phyloP scores from a whole-genome alignment of 768 basidiomycete genomes.

The Hypholoma fasciculare region DNA sequence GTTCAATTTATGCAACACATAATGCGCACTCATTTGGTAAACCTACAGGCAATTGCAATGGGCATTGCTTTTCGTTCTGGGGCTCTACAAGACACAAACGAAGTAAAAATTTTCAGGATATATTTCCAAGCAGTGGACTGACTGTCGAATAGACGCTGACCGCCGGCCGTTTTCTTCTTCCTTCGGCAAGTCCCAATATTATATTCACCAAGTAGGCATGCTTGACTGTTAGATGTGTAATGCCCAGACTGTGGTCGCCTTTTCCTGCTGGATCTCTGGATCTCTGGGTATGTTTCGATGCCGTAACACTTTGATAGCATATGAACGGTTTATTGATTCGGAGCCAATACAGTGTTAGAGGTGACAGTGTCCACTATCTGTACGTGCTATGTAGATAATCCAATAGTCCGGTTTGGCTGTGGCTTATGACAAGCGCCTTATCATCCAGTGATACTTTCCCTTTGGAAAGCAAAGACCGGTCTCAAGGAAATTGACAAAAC shows the following conservation, averaged over 20 bases:
- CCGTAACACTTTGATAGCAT: too few relatives aligned
- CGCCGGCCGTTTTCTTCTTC: constrained; percentile 26
- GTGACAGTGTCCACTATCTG: constrained; percentile 1
- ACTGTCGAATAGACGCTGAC: constrained; percentile 19
- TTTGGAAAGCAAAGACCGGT: constrained; percentile 40
- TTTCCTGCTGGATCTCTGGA: constrained; percentile 47
- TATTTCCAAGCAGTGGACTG: background rate
- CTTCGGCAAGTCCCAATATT: constrained; percentile 24
- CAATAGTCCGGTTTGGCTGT: background rate
- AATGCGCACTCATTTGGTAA: background rate
- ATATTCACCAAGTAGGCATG: background rate
- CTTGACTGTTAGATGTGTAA: background rate
- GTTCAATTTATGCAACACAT: background rate
- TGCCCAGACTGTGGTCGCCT: constrained; percentile 37
- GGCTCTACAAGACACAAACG: constrained; percentile 20
- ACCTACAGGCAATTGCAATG: constrained; percentile 27
- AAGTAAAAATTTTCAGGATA: constrained; percentile 17
- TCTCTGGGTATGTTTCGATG: constrained; percentile 31
- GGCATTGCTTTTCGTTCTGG: constrained; percentile 23
- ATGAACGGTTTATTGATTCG: background rate
- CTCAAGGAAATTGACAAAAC: constrained; percentile 38
- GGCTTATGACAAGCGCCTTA: too few relatives aligned
- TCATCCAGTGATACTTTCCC: constrained; percentile 36
- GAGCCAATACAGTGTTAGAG: background rate
- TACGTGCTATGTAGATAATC: background rate